Evolutionary conservation across 208 protist species (phyloP).

Genomic region (Willaertia magna): DNA sequence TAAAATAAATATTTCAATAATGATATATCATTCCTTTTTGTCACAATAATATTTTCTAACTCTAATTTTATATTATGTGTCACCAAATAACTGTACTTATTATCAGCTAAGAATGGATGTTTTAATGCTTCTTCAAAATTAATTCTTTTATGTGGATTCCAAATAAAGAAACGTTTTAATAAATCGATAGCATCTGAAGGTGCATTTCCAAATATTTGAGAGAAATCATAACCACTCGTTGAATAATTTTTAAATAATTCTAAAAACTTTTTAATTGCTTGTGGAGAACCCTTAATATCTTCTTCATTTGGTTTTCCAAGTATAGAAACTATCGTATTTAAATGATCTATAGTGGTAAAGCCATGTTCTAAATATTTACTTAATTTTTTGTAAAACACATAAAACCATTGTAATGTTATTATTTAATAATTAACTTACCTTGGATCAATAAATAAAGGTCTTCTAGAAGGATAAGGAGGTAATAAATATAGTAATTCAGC

Average conservation of each 20-base stretch:
- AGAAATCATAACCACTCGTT: not conserved
- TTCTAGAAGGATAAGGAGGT: not conserved
- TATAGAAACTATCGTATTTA: not conserved
- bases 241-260: conserved; percentile 52
- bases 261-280: not conserved
- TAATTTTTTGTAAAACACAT: no score
- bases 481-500: not conserved
- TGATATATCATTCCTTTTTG: no score
- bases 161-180: conserved; percentile 74
- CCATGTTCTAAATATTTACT: no score
- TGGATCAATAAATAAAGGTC: not conserved
- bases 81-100: no score
- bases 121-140: conserved; percentile 75
- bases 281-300: not conserved
- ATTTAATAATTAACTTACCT: not conserved
- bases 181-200: conserved; percentile 78
- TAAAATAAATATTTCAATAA: no score
- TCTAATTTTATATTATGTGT: no score
- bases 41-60: no score
- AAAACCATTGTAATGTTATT: no score
- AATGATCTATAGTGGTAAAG: not conserved
- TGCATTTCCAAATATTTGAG: conserved; percentile 55
- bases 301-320: not conserved
- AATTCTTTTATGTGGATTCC: conserved; percentile 83
- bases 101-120: conserved; percentile 82